Conservation (phyloP, 2,329 filamentous ascomycete genomes). For the Penicillium sp. region DNA sequence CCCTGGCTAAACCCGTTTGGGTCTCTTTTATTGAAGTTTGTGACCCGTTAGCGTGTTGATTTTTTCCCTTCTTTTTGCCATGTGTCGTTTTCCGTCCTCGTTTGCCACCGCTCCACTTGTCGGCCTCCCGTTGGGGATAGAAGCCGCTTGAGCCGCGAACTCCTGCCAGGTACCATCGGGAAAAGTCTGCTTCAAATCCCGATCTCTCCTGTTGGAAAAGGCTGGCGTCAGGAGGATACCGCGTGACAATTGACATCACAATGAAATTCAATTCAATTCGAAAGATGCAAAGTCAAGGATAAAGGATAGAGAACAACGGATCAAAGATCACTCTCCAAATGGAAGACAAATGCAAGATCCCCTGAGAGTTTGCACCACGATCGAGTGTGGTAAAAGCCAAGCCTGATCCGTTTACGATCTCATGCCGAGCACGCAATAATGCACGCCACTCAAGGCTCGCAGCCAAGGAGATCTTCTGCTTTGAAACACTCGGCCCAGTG, state of each 20-base stretch:
- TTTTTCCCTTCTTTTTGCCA: conserved; percentile 14
- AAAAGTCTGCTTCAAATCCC: conserved; percentile 9
- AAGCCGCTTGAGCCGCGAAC: conserved; percentile 16
- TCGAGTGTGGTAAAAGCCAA: background rate
- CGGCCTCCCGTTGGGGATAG: background rate
- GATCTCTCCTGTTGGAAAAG: conserved; percentile 13
- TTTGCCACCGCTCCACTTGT: conserved; percentile 12
- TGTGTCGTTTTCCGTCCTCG: conserved; percentile 13
- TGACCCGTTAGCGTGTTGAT: conserved; percentile 13
- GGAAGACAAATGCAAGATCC: background rate
- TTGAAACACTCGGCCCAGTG: conserved; percentile 18
- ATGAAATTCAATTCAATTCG: too few species aligned
- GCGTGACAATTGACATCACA: too few species aligned
- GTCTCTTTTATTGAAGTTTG: conserved; percentile 23
- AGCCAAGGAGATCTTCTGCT: conserved; percentile 15
- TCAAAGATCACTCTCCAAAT: too few species aligned
- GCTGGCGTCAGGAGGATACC: conserved; percentile 18
- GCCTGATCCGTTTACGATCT: background rate
- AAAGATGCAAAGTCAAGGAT: too few species aligned
- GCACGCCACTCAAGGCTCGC: conserved; percentile 9
- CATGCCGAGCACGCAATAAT: conserved; percentile 16
- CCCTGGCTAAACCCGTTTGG: conserved; percentile 8
- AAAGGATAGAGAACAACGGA: too few species aligned
- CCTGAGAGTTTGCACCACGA: too few species aligned
- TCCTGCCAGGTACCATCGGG: conserved; percentile 14